Conservation (phyloP, 768 basidiomycete species). For the Tylopilus subfusipes region DNA sequence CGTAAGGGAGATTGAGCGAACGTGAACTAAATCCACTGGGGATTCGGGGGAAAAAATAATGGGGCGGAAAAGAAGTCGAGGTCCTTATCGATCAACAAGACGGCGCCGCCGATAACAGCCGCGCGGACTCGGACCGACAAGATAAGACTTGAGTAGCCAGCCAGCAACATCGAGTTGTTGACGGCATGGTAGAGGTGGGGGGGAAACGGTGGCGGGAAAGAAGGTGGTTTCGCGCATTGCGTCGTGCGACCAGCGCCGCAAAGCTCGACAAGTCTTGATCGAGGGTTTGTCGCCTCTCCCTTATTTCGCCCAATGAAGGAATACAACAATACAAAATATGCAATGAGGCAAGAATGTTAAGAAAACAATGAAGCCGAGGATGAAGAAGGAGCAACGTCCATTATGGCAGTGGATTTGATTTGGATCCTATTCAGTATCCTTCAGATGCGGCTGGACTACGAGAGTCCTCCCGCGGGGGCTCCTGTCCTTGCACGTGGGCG, state of each 20-base stretch:
- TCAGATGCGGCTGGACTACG: constrained; percentile 36
- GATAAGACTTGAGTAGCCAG: constrained; percentile 29
- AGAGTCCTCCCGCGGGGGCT: constrained; percentile 61
- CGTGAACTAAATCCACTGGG: constrained; percentile 27
- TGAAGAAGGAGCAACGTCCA: constrained; percentile 34
- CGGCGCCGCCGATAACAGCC: constrained; percentile 29
- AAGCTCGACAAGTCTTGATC: constrained; percentile 26
- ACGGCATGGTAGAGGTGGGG: constrained; percentile 23
- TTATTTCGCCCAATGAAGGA: constrained; percentile 24
- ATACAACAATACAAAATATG: constrained; percentile 34
- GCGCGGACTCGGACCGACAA: constrained; percentile 34
- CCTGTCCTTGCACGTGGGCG: constrained; percentile 55
- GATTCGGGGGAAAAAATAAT: constrained; percentile 20
- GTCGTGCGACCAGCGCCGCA: constrained; percentile 33
- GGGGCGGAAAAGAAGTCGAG: constrained; percentile 31
- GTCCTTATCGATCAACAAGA: constrained; percentile 46
- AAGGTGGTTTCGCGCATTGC: constrained; percentile 30
- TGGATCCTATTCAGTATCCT: constrained; percentile 26
- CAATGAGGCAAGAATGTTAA: constrained; percentile 32
- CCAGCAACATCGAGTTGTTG: constrained; percentile 39
- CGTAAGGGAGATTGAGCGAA: constrained; percentile 28
- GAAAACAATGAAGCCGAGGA: constrained; percentile 30
- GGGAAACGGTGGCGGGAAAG: constrained; percentile 4
- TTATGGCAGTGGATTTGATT: constrained; percentile 19
- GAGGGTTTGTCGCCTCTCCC: constrained; percentile 20